Base-by-base conservation (phyloP, 441 rosid species). In the Populus hybrid region DNA sequence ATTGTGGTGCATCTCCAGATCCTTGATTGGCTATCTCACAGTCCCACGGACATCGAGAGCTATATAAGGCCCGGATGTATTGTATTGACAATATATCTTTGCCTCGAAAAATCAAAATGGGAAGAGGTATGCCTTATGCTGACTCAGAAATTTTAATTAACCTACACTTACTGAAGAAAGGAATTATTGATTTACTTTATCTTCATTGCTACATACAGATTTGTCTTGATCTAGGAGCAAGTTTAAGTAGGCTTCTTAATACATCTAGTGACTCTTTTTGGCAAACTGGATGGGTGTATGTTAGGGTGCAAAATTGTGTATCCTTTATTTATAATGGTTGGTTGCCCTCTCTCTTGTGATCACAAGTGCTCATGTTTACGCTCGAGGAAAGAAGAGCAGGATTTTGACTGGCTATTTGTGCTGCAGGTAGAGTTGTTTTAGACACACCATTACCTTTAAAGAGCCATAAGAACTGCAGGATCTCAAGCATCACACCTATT, bases 11-110 rank as follows among this genome's bases (percentile, higher is more conserved):
- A 70, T 72, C 67, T 87, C 35, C 94, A 94, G 98, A 90, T 94
- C 77, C 87, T 93, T 79, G 90, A 93, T 42, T 94, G 97, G 98
- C 78, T 94, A 78, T 86, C 93, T 28, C 91, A 88, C 78, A 92
- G 92, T 85, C 98, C 98, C 64, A 86, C 92, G 68, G 97, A 94
- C 85, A 91, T 94, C 46, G 98, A 91, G 92, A 91, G 98, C 88
- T 91, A 94, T 80, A 94, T 94, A 69, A 88, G 97, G 81, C 98
- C 98, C 23, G 98, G 98, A 61, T 94, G 98, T 80, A 82, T 94
- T 30, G 80, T 94, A 79, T 81, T 94, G 69, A 92, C 98, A 8
- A 75, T 93, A 64, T 93, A 94, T 86, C 94, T 94, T 83, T 87
- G 91, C 79, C 88, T 89, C 80, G 75, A 82, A 26, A 89, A 88